These are phyloP conservation scores for Collybia sordida DNA, from an alignment of 768 basidiomycete species.

Conservation along the genomic window DNA sequence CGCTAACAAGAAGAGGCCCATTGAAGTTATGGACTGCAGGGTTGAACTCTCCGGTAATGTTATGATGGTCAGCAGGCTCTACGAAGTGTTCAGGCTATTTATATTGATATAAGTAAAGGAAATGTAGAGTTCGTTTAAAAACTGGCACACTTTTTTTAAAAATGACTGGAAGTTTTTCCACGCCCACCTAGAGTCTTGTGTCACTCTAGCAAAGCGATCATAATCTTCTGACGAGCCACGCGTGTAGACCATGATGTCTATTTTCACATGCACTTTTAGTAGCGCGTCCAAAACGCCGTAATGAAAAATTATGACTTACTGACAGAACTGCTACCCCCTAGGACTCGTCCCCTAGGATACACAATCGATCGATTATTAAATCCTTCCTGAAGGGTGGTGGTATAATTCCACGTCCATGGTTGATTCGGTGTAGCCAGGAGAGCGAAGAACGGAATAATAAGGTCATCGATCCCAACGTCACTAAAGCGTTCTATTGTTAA, in stretches of 20 bases:
- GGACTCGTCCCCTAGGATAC: neutral
- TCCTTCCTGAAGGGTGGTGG: neutral
- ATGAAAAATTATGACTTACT: neutral
- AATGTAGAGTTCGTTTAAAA: too few species aligned
- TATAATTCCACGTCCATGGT: conserved; percentile 1
- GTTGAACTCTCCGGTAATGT: conserved; percentile 24
- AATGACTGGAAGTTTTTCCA: conserved; percentile 15
- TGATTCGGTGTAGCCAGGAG: neutral
- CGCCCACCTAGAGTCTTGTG: conserved; percentile 28
- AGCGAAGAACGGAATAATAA: neutral
- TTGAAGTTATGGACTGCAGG: conserved; percentile 24
- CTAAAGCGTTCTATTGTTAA: neutral
- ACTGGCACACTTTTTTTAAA: too few species aligned
- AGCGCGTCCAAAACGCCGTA: too few species aligned
- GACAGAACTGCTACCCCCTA: neutral
- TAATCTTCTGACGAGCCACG: conserved; percentile 30
- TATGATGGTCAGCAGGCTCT: conserved; percentile 21
- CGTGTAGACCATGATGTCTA: conserved; percentile 19
- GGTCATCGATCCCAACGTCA: neutral
- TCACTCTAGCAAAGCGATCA: conserved; percentile 23
- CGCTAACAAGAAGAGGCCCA: conserved; percentile 21
- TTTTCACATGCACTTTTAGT: too few species aligned
- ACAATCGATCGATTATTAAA: neutral
- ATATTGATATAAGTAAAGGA: too few species aligned
- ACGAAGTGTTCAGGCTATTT: conserved; percentile 13